Conservation (phyloP, 2,329 filamentous ascomycete species). For the Alternaria arbusti region DNA sequence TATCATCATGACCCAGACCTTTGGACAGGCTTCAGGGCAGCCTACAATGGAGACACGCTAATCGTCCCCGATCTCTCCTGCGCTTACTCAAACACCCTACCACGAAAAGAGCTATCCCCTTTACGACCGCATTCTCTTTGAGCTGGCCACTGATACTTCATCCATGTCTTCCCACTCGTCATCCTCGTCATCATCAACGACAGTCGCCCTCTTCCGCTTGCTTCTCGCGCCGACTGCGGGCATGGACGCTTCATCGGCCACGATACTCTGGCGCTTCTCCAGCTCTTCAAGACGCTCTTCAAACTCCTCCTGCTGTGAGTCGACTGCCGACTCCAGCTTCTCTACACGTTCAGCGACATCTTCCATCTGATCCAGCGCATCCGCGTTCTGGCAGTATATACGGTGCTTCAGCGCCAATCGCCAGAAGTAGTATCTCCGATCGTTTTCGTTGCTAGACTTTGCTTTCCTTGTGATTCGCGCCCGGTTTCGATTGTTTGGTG, state of each 20-base stretch:
- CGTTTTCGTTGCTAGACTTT: slow-evolving; percentile 61
- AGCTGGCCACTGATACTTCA: slow-evolving; percentile 33
- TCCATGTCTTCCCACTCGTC: slow-evolving; percentile 48
- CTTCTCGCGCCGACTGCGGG: slow-evolving; percentile 19
- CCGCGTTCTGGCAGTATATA: slow-evolving; percentile 76
- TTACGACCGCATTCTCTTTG: slow-evolving; percentile 35
- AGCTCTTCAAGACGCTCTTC: slow-evolving; percentile 65
- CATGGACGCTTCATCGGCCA: slow-evolving; percentile 18
- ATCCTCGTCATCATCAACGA: slow-evolving; percentile 49
- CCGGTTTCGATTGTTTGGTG: slow-evolving; percentile 54
- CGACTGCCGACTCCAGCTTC: slow-evolving; percentile 73
- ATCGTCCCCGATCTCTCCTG: not conserved
- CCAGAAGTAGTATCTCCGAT: slow-evolving; percentile 73
- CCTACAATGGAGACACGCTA: not conserved
- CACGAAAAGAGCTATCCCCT: not conserved
- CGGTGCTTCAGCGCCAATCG: slow-evolving; percentile 77
- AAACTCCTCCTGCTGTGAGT: slow-evolving; percentile 75
- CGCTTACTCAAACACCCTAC: not conserved
- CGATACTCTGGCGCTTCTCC: slow-evolving; percentile 41
- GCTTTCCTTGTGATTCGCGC: slow-evolving; percentile 53
- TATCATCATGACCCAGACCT: slow-evolving; percentile 1
- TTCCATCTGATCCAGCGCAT: slow-evolving; percentile 70
- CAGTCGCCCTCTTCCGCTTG: slow-evolving; percentile 41
- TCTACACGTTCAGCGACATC: slow-evolving; percentile 72
- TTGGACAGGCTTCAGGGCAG: not conserved